A percentile compares a stretch with the other conserved stretches of the same genome.
Conservation (phyloP, 2,329 filamentous ascomycete genomes). For the Parafenestella ontariensis region DNA sequence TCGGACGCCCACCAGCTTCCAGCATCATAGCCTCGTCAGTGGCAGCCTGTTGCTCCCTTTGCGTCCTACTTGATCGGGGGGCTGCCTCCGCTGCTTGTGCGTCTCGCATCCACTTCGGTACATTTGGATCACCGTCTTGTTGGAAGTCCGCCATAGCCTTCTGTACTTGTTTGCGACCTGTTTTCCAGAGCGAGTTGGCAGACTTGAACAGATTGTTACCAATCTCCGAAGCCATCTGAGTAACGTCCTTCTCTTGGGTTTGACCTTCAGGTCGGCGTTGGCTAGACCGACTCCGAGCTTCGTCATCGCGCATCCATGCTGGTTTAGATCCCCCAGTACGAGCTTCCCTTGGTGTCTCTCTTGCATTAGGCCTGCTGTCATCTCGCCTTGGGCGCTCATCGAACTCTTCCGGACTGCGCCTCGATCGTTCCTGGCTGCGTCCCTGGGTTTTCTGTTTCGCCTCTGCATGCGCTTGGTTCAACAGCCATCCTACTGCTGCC, state of each 20-base stretch:
- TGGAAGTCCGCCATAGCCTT: constrained; percentile 89
- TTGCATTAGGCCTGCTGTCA: constrained; percentile 36
- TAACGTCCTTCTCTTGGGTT: constrained; percentile 72
- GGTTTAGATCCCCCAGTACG: constrained; percentile 53
- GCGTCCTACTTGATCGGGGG: constrained; percentile 27
- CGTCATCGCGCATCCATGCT: constrained; percentile 69
- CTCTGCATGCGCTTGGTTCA: constrained; percentile 89
- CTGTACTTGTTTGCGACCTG: constrained; percentile 88
- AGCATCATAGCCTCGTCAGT: constrained; percentile 75
- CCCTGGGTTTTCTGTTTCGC: constrained; percentile 71
- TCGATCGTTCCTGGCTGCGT: constrained; percentile 36
- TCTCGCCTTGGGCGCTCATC: constrained; percentile 35
- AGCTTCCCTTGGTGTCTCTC: constrained; percentile 42
- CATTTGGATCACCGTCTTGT: constrained; percentile 73
- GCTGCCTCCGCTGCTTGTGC: constrained; percentile 54
- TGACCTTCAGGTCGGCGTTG: constrained; percentile 60
- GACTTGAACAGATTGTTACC: constrained; percentile 89
- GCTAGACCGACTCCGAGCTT: constrained; percentile 57
- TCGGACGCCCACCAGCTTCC: constrained; percentile 69
- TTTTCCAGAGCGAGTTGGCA: constrained; percentile 94
- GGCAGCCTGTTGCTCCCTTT: constrained; percentile 32
- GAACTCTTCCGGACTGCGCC: constrained; percentile 32
- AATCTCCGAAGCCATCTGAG: constrained; percentile 81
- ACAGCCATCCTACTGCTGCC: constrained; percentile 83
- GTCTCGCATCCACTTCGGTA: constrained; percentile 96